phyloP scores from a whole-genome alignment of 148 eudicot genomes.

The Bassia scoparia region DNA sequence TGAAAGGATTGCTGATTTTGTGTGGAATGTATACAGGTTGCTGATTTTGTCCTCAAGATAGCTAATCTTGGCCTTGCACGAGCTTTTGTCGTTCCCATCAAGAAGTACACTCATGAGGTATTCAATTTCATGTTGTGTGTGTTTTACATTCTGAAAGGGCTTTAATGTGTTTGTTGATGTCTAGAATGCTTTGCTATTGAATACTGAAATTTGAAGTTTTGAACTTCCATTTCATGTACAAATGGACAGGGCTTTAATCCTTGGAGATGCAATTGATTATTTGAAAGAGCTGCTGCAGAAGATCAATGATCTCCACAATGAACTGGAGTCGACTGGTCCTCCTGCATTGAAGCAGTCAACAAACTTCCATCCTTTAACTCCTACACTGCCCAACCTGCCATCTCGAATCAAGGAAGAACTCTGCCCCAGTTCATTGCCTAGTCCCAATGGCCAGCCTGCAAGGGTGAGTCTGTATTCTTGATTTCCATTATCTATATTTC shows the following conservation, averaged over 20 bases:
- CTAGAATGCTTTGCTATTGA: background rate
- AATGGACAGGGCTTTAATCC: conserved; percentile 94
- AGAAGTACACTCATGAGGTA: conserved; percentile 99
- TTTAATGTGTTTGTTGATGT: background rate
- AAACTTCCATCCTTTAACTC: conserved; percentile 69
- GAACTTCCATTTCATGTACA: conserved; percentile 20
- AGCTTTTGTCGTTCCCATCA: conserved; percentile 76
- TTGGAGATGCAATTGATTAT: conserved; percentile 85
- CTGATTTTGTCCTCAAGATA: conserved; percentile 84
- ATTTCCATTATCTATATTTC: background rate
- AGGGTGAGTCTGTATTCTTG: conserved; percentile 41
- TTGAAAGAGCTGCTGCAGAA: conserved; percentile 73
- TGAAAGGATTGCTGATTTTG: too few relatives aligned
- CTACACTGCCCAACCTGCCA: conserved; percentile 62
- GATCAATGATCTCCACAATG: conserved; percentile 78
- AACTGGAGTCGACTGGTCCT: conserved; percentile 64
- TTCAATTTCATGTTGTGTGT: background rate
- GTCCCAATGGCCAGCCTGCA: conserved; percentile 80
- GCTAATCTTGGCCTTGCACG: conserved; percentile 95
- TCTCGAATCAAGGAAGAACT: conserved; percentile 80
- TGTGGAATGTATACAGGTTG: too few relatives aligned
- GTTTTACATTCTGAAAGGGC: background rate
- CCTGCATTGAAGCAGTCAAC: conserved; percentile 52
- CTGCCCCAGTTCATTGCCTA: conserved; percentile 60
- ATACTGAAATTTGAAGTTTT: background rate